A percentile compares a stretch with the other conserved stretches of the same genome.
Evolutionary conservation across 768 basidiomycete species (phyloP).

Genomic region (Lactifluus volemus): DNA sequence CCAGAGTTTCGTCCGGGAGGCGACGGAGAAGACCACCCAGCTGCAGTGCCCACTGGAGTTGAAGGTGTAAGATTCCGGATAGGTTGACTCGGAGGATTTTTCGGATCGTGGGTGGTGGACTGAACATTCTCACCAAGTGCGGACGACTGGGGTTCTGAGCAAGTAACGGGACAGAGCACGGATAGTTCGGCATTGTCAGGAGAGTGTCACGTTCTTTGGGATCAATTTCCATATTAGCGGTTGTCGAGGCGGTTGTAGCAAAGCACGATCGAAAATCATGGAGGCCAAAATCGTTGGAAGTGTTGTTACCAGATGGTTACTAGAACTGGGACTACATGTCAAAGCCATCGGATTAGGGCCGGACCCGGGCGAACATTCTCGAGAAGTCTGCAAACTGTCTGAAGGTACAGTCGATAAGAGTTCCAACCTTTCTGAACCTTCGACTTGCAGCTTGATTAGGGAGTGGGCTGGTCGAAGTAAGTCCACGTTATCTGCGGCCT

Average conservation of each 20-base stretch:
- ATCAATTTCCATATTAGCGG: neutral
- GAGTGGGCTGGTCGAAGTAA: neutral
- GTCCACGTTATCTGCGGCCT: neutral
- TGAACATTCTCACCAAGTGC: neutral
- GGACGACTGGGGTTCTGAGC: neutral
- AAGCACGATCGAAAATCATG: neutral
- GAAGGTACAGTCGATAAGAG: neutral
- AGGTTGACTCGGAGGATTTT: neutral
- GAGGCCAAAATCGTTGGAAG: neutral
- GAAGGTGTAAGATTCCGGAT: neutral
- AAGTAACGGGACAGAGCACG: neutral
- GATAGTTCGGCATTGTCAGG: neutral
- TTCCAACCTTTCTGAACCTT: neutral
- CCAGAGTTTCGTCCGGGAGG: neutral
- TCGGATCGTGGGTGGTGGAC: neutral
- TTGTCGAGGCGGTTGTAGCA: neutral
- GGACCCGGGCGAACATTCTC: no score
- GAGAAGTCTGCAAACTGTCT: neutral
- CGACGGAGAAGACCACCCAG: neutral
- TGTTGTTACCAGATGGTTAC: neutral
- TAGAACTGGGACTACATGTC: neutral
- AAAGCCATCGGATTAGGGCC: neutral
- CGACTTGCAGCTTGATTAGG: neutral
- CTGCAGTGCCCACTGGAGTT: neutral
- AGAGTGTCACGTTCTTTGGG: neutral